Conservation (phyloP, 2,329 filamentous ascomycete genomes). For the Cyphellophora attinorum region DNA sequence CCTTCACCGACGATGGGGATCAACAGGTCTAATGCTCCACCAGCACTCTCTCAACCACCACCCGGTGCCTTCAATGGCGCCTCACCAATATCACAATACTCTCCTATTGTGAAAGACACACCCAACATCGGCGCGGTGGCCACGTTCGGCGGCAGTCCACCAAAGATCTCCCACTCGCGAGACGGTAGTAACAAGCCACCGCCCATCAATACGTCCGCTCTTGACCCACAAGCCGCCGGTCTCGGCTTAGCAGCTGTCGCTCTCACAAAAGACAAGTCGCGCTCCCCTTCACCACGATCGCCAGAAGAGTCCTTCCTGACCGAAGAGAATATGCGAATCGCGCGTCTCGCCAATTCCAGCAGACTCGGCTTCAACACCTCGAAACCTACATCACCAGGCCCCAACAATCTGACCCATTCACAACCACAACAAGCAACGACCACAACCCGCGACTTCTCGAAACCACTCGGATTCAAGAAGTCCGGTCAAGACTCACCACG, state of each 20-base stretch:
- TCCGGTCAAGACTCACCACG: background rate
- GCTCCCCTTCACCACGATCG: background rate
- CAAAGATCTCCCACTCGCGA: background rate
- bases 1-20: slow-evolving; percentile 11
- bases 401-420: too few relatives aligned
- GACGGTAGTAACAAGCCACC: slow-evolving; percentile 1
- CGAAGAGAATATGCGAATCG: slow-evolving; percentile 17
- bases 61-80: slow-evolving; percentile 18
- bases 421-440: too few relatives aligned
- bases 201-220: slow-evolving; percentile 10
- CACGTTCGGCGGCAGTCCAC: background rate
- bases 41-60: slow-evolving; percentile 12
- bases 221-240: slow-evolving; percentile 1
- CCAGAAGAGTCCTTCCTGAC: slow-evolving; percentile 8
- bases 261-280: slow-evolving; percentile 1
- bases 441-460: background rate
- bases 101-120: slow-evolving; percentile 17
- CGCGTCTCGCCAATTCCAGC: slow-evolving; percentile 15
- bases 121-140: slow-evolving; percentile 4
- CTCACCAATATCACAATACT: slow-evolving; percentile 19
- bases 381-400: background rate
- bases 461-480: background rate
- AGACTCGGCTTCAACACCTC: slow-evolving; percentile 10
- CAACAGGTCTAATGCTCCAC: slow-evolving; percentile 14
- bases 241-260: background rate